phyloP scores from a whole-genome alignment of 2,329 filamentous ascomycete genomes.

The Chaetomiaceae sp. region DNA sequence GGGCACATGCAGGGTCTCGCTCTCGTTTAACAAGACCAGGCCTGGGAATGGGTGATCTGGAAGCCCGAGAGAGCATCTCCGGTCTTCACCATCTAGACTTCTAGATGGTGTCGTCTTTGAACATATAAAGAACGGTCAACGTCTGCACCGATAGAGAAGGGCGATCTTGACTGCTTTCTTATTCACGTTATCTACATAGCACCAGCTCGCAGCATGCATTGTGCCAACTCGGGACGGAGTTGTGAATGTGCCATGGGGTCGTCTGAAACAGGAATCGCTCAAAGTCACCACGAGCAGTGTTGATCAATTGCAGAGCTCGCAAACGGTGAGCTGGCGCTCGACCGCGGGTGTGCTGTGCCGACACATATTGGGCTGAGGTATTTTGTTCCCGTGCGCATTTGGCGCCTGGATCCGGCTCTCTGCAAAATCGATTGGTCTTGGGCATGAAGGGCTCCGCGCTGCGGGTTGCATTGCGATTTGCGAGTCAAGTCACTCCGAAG shows the following conservation, averaged over 20 bases:
- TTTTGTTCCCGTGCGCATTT: not conserved
- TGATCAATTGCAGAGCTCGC: constrained; percentile 11
- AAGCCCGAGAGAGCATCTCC: not conserved
- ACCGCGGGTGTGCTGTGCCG: not conserved
- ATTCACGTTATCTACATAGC: no score
- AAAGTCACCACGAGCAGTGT: not conserved
- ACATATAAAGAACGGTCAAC: not conserved
- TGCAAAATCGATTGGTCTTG: constrained; percentile 4
- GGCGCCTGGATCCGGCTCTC: constrained; percentile 1
- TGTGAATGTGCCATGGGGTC: not conserved
- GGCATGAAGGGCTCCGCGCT: not conserved
- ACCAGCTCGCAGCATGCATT: no score
- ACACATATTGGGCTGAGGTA: not conserved
- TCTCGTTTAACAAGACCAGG: not conserved
- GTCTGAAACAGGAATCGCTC: constrained; percentile 9
- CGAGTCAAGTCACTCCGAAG: not conserved
- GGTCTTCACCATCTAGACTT: constrained; percentile 1
- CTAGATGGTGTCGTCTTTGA: not conserved
- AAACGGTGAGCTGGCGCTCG: not conserved
- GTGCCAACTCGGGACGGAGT: not conserved
- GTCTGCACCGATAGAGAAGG: no score
- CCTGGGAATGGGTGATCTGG: not conserved
- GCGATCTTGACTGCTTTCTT: no score
- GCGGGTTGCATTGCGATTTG: constrained; percentile 12
- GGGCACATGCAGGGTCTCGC: not conserved